A percentile compares a stretch with the other conserved stretches of the same genome.
These are phyloP conservation scores for Suhomyces yuchorum DNA, from an alignment of 1,139 yeast genomes.

Conservation along the genomic window DNA sequence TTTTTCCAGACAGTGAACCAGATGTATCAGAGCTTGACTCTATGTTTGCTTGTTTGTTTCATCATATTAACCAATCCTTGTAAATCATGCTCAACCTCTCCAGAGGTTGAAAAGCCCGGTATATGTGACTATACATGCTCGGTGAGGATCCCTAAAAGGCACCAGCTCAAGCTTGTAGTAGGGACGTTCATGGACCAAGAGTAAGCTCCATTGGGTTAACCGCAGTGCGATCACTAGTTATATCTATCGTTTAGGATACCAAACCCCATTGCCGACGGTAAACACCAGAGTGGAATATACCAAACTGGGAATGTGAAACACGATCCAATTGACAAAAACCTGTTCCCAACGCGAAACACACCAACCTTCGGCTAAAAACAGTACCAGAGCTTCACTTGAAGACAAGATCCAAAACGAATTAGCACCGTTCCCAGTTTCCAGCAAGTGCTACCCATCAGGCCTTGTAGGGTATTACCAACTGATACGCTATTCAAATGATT, in stretches of 20 bases:
- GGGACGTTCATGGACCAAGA: constrained; percentile 65
- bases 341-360: background rate
- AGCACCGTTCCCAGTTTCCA: constrained; percentile 7
- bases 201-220: constrained; percentile 93
- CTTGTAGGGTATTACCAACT: background rate
- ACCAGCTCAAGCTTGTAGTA: constrained; percentile 10
- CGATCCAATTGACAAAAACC: background rate
- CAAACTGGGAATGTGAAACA: constrained; percentile 16
- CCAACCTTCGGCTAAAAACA: constrained; percentile 1
- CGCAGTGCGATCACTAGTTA: constrained; percentile 59
- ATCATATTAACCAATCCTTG: constrained; percentile 47
- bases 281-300: constrained; percentile 18
- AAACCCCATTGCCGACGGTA: constrained; percentile 61
- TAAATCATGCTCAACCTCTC: constrained; percentile 28
- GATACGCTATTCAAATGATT: constrained; percentile 29
- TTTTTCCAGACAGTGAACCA: constrained; percentile 50
- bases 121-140: constrained; percentile 67
- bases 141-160: constrained; percentile 1
- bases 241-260: constrained; percentile 73
- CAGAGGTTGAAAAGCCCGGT: constrained; percentile 53
- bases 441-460: background rate
- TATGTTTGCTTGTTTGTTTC: constrained; percentile 76
- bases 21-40: constrained; percentile 84
- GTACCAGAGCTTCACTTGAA: constrained; percentile 21
- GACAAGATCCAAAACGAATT: constrained; percentile 21